A percentile compares a stretch with the other conserved stretches of the same genome.
Conservation (phyloP, 345 rosid genomes). For the Salix caprea region DNA sequence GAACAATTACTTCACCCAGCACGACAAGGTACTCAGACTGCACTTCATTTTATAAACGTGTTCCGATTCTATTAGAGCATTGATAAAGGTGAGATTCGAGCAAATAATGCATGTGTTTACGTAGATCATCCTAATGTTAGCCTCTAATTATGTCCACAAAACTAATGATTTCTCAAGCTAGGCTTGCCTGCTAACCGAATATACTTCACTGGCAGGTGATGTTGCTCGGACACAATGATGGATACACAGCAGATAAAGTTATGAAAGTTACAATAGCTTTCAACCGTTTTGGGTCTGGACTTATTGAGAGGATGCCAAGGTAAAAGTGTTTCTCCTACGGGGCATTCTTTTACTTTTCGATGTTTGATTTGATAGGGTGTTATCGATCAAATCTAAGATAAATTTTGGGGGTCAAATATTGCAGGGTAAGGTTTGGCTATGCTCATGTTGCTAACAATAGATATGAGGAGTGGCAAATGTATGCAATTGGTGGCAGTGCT, state of each 20-base stretch:
- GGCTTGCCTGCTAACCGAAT: background rate
- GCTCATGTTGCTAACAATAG: conserved; percentile 25
- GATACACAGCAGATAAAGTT: conserved; percentile 8
- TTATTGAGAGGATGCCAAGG: conserved; percentile 30
- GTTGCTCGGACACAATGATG: conserved; percentile 27
- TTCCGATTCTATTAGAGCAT: no score
- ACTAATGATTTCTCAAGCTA: background rate
- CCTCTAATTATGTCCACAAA: no score
- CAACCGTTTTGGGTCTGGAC: conserved; percentile 25
- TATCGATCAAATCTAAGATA: background rate
- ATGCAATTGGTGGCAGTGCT: conserved; percentile 25
- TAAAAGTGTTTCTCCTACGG: background rate
- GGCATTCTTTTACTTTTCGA: no score
- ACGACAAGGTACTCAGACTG: conserved; percentile 3
- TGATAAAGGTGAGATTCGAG: no score
- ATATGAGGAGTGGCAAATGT: conserved; percentile 27
- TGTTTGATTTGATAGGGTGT: background rate
- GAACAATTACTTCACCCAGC: conserved; percentile 24
- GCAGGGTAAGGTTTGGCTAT: conserved; percentile 27
- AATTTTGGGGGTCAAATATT: background rate
- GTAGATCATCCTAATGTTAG: no score
- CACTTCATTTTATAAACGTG: no score
- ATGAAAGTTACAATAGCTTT: conserved; percentile 22
- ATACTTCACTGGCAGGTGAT: conserved; percentile 7
- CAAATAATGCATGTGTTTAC: no score